These are phyloP conservation scores for Acacia crassicarpa DNA, from an alignment of 306 rosid genomes.

Conservation along the genomic window DNA sequence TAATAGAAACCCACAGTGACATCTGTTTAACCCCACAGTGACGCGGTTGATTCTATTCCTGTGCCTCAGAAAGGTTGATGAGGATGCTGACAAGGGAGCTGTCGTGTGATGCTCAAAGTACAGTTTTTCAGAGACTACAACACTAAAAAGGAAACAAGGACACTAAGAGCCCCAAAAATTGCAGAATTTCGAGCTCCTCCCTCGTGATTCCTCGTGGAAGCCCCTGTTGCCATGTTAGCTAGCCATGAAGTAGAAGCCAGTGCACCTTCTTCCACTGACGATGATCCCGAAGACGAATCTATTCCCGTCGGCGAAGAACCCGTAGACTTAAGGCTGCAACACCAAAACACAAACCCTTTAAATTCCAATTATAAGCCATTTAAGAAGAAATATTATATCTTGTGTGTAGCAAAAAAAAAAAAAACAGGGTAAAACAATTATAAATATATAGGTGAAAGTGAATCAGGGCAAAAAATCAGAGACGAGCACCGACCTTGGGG, in stretches of 20 bases:
- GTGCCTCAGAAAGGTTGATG: constrained; percentile 20
- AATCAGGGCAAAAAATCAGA: background rate
- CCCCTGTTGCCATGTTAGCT: constrained; percentile 71
- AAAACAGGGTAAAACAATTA: no score
- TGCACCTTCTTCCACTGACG: constrained; percentile 37
- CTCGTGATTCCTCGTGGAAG: constrained; percentile 17
- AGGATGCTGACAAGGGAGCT: constrained; percentile 5
- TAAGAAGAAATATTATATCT: no score
- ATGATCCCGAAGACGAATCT: constrained; percentile 8
- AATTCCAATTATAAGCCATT: background rate
- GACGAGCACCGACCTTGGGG: constrained; percentile 45
- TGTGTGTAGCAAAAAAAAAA: no score
- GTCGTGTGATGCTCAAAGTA: constrained; percentile 1
- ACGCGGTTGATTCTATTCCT: background rate
- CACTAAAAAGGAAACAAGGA: constrained; percentile 36
- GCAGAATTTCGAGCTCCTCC: background rate
- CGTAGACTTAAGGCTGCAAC: constrained; percentile 52
- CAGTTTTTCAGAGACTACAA: background rate
- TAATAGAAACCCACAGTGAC: background rate
- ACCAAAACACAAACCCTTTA: background rate
- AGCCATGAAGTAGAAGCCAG: constrained; percentile 54
- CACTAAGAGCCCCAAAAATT: constrained; percentile 33
- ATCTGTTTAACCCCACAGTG: background rate
- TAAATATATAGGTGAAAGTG: background rate
- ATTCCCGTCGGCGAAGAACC: constrained; percentile 34